Conservation (phyloP, 1,284 basidiomycete genomes). For the Melampsora americana region DNA sequence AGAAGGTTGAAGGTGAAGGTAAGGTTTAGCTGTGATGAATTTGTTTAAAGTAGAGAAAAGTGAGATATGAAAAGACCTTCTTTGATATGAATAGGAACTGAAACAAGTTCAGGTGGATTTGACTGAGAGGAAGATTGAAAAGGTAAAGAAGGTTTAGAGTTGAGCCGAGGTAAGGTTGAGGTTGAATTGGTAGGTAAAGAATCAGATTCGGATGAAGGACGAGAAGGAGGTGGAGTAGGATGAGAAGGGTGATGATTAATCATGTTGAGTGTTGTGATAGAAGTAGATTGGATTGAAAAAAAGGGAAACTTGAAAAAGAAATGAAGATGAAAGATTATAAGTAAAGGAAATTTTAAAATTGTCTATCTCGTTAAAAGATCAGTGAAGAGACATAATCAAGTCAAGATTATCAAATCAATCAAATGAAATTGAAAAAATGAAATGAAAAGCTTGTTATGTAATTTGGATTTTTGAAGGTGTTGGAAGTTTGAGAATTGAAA, state of each 20-base stretch:
- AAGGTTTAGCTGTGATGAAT: background rate
- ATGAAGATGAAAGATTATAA: too few species aligned
- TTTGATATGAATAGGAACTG: constrained; percentile 1
- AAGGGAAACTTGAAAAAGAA: too few species aligned
- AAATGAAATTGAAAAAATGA: too few species aligned
- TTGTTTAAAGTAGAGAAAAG: background rate
- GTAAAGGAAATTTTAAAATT: too few species aligned
- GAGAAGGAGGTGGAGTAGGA: constrained; percentile 2
- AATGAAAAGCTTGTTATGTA: too few species aligned
- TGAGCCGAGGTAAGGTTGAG: background rate
- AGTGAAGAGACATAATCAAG: too few species aligned
- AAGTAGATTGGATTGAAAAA: too few species aligned
- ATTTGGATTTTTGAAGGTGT: too few species aligned
- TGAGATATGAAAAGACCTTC: constrained; percentile 6
- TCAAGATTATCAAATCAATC: too few species aligned
- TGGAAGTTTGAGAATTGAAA: too few species aligned
- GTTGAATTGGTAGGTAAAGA: background rate
- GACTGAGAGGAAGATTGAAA: constrained; percentile 1
- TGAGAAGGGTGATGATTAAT: background rate
- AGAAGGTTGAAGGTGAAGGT: background rate
- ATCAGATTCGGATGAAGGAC: constrained; percentile 6
- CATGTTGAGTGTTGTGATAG: too few species aligned
- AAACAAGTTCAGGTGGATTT: background rate
- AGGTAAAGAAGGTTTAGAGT: background rate
- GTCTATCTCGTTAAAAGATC: too few species aligned